Percentiles rank a stretch among this genome's conserved stretches.
phyloP scores from a whole-genome alignment of 192 early-diverging fungal genomes.

The Podila clonocystis region DNA sequence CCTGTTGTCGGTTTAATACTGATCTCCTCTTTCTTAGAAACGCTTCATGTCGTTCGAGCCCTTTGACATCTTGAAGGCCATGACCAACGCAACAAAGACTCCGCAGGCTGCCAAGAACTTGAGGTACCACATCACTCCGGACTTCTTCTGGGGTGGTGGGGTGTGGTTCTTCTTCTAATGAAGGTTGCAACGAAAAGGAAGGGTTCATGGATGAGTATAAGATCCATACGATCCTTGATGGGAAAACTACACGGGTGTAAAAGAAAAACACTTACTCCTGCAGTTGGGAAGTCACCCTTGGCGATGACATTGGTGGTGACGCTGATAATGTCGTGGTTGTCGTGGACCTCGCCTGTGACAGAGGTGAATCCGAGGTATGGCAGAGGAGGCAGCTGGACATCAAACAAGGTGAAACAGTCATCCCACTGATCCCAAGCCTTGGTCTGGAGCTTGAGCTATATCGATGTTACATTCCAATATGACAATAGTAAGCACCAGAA shows the following conservation, averaged over 20 bases:
- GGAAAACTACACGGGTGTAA: background rate
- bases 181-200: background rate
- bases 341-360: slow-evolving; percentile 90
- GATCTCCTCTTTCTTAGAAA: slow-evolving; percentile 18
- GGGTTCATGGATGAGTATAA: background rate
- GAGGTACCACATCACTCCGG: slow-evolving; percentile 50
- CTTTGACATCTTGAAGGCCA: slow-evolving; percentile 50
- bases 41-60: slow-evolving; percentile 33
- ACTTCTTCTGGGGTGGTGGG: slow-evolving; percentile 43
- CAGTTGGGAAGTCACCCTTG: slow-evolving; percentile 3
- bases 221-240: no score
- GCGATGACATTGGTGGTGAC: slow-evolving; percentile 54
- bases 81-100: slow-evolving; percentile 44
- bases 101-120: slow-evolving; percentile 44
- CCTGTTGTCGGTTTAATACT: background rate
- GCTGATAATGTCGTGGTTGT: slow-evolving; percentile 66
- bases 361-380: slow-evolving; percentile 94
- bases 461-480: background rate
- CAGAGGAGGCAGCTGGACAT: slow-evolving; percentile 78
- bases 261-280: background rate
- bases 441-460: slow-evolving; percentile 58
- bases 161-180: slow-evolving; percentile 33
- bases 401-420: slow-evolving; percentile 84
- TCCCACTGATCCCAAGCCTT: slow-evolving; percentile 74
- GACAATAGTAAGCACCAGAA: no score